Base-by-base conservation (phyloP, 257 asterid species). In the Solanum habrochaites region DNA sequence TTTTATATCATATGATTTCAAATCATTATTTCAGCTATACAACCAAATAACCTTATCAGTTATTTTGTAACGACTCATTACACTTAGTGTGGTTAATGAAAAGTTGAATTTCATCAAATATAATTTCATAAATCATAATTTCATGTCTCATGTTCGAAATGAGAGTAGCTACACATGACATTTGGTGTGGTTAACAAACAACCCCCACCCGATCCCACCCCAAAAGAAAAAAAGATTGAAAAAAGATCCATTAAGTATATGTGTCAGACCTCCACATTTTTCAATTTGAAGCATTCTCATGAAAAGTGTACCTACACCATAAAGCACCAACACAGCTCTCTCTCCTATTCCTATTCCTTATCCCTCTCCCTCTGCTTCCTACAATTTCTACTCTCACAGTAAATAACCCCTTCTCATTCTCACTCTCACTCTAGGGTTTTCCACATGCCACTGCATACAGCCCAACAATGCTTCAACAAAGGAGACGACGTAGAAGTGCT, bases 401-500 rank as follows among this genome's bases (percentile, higher is more conserved):
- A 37, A 77, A 8, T 43, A 37, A 23, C 25, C 20, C 29, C 31
- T 21, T 20, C 15, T 37, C 47, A 37, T 37, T 39, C 56, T 37
- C 39, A 37, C 39, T 21, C 56, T 37, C 39, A 37, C 39, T 37
- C 39, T 42, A 43, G 62, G 83, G 83, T 43, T 77, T 77, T 42
- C 21, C n/a, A 77, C 60, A 77, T 75, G 83, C 82, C 52, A 75
- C 32, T 42, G 32, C 82, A 40, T 72, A 72, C 80, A 35, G 37
- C 49, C 81, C 47, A 16, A 42, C 62, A 43, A 13, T 43, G 60
- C n/a, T 86, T 86, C 64, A 45, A 69, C 31, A 87, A 77, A 15
- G 88, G 89, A 11, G 86, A 89, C 16, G 40, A 5, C 25, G 83
- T 89, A 7, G 91, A 89, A 49, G 91, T 89, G 39, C 52, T 71